Evolutionary conservation across 306 rosid species (phyloP), one percentile per base, ranked within the genome.

Genomic region (Hylodesmum podocarpum): DNA sequence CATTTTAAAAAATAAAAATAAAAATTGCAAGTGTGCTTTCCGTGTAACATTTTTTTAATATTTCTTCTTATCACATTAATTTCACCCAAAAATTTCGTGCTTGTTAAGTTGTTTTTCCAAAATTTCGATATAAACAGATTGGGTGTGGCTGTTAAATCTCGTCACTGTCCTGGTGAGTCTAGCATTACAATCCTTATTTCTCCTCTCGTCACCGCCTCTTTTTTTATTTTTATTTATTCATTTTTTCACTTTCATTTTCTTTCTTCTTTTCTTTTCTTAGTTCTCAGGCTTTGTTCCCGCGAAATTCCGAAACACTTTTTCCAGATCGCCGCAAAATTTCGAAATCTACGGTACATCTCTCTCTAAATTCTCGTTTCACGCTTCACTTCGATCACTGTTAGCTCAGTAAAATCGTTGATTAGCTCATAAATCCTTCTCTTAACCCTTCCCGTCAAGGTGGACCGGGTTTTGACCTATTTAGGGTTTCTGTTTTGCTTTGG

Each of bases 301-400:
- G 88, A 66, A 75, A 34, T 76, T 44, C 84, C 79, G 70, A 65
- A 73, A 43, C 67, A 4, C 53, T 13, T 37, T 44, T 55, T 79
- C 59, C 80, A 84, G 92, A 87, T 91, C 92, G 80, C 85, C 24
- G 87, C 86, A 87, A 83, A 83, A 43, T 76, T 77, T 47, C 10
- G 33, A 81, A 34, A 16, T 74, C 55, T 15, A 41, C 77, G 68
- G 63, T 63, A 55, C 15, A 12, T 81, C 75, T 59, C 41, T 11
- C 62, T 28, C 28, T 43, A 1, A 29, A 75, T 39, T 68, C 27
- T 25, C 51, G 3, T 37, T 15, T 14, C 72, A 64, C 74, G 29
- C 76, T 27, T 34, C 27, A 77, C 75, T 80, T 81, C 51, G 4
- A 59, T 61, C 16, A 43, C 70, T 79, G 39, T 16, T 65, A 55